Base-by-base conservation (phyloP, 2,329 filamentous ascomycete species). In the Aspergillus latus region DNA sequence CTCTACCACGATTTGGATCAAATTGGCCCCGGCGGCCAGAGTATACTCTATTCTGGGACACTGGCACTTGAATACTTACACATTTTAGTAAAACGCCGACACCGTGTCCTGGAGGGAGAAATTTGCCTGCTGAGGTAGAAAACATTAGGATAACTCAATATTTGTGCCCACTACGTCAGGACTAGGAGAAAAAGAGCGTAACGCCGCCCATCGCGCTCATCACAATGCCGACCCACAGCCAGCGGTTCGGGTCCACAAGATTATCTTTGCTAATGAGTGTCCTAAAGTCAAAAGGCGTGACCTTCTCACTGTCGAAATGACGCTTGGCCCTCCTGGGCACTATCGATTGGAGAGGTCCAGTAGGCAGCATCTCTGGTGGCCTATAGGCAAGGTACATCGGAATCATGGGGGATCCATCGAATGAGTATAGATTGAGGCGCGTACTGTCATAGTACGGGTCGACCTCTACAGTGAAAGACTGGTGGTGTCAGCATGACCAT, bases 341-440 rank as follows among this genome's bases (percentile, higher is more conserved):
- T 1, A 73, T 76, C 0, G 86, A 84, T 65, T 88, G 86, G 58
- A 90, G 76, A 0, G 85, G 88, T 9, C 78, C 77, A 2, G 87
- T 89, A 1, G 87, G 87, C 5, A 89, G 81, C 86, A 90, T 90
- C 66, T 85, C 74, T 0, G 87, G 86, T 4, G 85, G 82, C 10
- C 73, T 78, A 67, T 81, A 84, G 60, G 80, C 82, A 45, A 88
- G 78, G 71, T 87, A 90, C 78, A 90, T 80, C 9, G 87, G 87
- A 62, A 86, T 82, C 73, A 88, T 75, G 9, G 85, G 86, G 1
- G 83, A 73, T 56, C 87, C 87, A 67, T 89, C 84, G 64, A 81
- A 84, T 64, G 80, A 71, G 71, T 78, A 86, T 45, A 90, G 79
- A 62, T 88, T 84, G 26, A 90, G 80, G 52, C 87, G 83, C 43